Evolutionary conservation across 2,329 filamentous ascomycete genomes (phyloP).

Genomic region (Calonectria ilicicola): DNA sequence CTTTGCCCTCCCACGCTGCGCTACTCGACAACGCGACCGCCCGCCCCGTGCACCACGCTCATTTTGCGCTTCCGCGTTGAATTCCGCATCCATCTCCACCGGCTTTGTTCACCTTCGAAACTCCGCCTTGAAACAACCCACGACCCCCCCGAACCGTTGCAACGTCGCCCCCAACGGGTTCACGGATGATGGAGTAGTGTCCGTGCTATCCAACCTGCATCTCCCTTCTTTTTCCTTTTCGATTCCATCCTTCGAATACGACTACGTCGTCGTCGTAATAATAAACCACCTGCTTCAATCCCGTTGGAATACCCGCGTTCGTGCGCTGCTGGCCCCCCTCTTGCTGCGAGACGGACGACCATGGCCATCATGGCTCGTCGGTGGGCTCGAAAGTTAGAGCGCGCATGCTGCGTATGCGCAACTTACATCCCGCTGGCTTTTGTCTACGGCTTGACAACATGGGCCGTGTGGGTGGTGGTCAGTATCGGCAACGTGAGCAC

Average conservation of each 20-base stretch:
- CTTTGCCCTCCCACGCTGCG: neutral
- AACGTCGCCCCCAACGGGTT: neutral
- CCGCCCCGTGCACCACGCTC: conserved; percentile 10
- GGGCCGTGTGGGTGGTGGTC: conserved; percentile 90
- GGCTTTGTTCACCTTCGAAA: neutral
- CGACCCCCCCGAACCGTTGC: neutral
- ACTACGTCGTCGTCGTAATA: neutral
- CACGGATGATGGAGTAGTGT: neutral
- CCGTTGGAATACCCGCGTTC: neutral
- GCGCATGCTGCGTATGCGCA: conserved; percentile 82
- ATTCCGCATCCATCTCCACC: neutral
- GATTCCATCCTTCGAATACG: neutral
- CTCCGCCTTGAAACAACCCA: neutral
- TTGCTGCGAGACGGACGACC: conserved; percentile 1
- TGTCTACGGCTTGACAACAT: conserved; percentile 90
- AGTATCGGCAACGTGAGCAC: conserved; percentile 73
- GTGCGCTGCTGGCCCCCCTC: neutral
- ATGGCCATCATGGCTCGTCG: conserved; percentile 62
- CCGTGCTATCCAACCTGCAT: neutral
- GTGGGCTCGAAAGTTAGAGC: conserved; percentile 79
- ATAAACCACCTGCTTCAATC: neutral
- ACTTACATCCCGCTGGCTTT: conserved; percentile 91
- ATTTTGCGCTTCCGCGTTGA: conserved; percentile 10
- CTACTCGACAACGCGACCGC: neutral
- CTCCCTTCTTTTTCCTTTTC: neutral